These are phyloP conservation scores for Aureobasidium sp. DNA, from an alignment of 2,329 filamentous ascomycete species.

Conservation along the genomic window DNA sequence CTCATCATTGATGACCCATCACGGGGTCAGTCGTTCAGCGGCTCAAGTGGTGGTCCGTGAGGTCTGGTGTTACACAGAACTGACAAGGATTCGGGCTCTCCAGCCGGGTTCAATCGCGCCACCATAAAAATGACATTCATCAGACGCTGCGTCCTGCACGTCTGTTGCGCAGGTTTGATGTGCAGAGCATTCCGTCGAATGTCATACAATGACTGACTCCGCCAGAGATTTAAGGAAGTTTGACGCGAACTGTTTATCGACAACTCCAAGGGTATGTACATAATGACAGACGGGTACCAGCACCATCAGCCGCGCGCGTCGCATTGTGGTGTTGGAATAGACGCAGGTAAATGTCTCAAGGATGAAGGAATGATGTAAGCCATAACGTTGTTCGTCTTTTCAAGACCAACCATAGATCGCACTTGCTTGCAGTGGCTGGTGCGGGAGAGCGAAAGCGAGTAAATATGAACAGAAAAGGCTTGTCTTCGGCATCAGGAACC, in stretches of 20 bases:
- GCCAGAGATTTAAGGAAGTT: neutral
- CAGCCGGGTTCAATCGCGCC: neutral
- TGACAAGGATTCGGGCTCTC: neutral
- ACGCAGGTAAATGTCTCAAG: neutral
- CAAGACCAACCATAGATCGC: neutral
- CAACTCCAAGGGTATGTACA: neutral
- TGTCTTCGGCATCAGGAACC: constrained; percentile 8
- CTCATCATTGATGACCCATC: neutral
- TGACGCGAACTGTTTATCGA: neutral
- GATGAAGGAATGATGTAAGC: neutral
- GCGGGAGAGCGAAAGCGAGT: neutral
- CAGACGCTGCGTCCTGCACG: constrained; percentile 2
- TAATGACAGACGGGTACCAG: neutral
- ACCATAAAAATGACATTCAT: constrained; percentile 6
- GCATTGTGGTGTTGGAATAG: neutral
- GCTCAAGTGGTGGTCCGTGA: constrained; percentile 3
- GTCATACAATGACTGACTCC: neutral
- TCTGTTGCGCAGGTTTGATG: constrained; percentile 5
- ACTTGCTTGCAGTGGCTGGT: constrained; percentile 1
- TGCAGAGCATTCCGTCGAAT: constrained; percentile 9
- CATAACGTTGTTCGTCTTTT: neutral
- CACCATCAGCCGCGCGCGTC: neutral
- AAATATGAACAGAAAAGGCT: neutral
- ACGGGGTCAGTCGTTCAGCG: neutral
- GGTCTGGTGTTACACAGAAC: neutral